phyloP scores from a whole-genome alignment of 495 filamentous ascomycete species.

The Penicillium arizonense region DNA sequence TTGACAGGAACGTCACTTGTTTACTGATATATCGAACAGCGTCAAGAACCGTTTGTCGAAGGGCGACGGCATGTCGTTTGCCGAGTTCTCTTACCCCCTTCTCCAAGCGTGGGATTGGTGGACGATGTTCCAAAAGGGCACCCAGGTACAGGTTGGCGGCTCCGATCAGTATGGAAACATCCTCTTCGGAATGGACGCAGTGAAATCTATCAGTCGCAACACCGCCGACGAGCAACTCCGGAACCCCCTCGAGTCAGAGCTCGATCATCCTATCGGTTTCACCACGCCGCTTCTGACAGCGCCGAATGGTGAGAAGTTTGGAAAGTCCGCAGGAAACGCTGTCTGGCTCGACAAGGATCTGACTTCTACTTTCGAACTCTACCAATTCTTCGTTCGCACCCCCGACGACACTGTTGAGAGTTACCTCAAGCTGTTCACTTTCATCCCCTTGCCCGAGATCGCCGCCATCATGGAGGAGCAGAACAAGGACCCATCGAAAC shows the following conservation, averaged over 20 bases:
- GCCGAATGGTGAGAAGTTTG: constrained; percentile 83
- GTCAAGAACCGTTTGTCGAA: constrained; percentile 78
- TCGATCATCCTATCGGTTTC: constrained; percentile 69
- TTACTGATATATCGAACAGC: constrained; percentile 41
- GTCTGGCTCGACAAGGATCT: constrained; percentile 84
- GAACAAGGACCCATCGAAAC: constrained; percentile 58
- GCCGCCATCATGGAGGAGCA: constrained; percentile 64
- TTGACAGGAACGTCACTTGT: neutral
- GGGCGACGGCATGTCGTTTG: constrained; percentile 88
- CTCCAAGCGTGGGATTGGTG: constrained; percentile 99
- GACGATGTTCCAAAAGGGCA: constrained; percentile 64
- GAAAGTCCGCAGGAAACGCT: constrained; percentile 92
- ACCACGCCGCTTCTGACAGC: constrained; percentile 89
- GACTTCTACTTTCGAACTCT: constrained; percentile 82
- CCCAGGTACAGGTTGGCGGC: constrained; percentile 87
- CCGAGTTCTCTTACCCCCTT: constrained; percentile 90
- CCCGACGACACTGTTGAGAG: constrained; percentile 75
- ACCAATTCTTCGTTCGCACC: constrained; percentile 86
- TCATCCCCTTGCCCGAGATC: constrained; percentile 69
- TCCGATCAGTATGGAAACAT: constrained; percentile 98
- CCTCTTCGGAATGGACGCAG: constrained; percentile 78
- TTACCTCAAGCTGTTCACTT: constrained; percentile 89
- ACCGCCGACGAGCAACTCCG: constrained; percentile 28
- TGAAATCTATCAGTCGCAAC: constrained; percentile 67
- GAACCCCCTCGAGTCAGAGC: constrained; percentile 28